Base-by-base conservation (phyloP, 306 rosid species). In the Begonia masoniana region DNA sequence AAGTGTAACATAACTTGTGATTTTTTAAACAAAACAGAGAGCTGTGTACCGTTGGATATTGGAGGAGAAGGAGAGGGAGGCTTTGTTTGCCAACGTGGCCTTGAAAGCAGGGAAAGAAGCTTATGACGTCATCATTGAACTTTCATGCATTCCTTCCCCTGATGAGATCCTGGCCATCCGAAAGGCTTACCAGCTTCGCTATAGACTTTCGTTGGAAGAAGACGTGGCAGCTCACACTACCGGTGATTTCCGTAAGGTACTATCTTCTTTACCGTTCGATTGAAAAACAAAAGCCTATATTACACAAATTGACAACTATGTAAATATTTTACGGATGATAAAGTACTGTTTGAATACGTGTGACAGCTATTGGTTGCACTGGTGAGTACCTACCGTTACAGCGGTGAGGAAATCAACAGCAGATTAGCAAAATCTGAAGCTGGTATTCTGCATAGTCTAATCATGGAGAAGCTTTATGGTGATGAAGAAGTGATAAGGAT, bases 181-280 rank as follows among this genome's bases (percentile, higher is more conserved):
- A 52, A 71, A 81, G 11, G 92, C 95, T 11, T 85, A 91, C 54
- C 97, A 78, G 42, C 52, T 42, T 15, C 86, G 88, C 60, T 77
- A 75, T 77, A 84, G 74, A 70, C 95, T 49, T 39, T 84, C 97
- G 14, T 46, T 88, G 65, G 97, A 88, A 62, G 97, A 88, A 63
- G 97, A 84, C 57, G 71, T 84, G 9, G 95, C 95, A 23, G 58
- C 73, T 6, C 82, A 73, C 15, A 82, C 95, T 64, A 15, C 81
- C 0, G 93, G 87, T 12, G 86, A 82, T 36, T 59, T 77, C 48
- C 97, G 95, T 60, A 81, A 84, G 92, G 95, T n/a, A 45, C 13
- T 12, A 45, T 12, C 8, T 21, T 21, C 24, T 21, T 21, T 3
- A 21, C 24, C 24, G 24, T 21, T 21, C 3, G 24, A 21, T 21